Conservation (phyloP, 106 monocot genomes). For the Phalaenopsis equestris region DNA sequence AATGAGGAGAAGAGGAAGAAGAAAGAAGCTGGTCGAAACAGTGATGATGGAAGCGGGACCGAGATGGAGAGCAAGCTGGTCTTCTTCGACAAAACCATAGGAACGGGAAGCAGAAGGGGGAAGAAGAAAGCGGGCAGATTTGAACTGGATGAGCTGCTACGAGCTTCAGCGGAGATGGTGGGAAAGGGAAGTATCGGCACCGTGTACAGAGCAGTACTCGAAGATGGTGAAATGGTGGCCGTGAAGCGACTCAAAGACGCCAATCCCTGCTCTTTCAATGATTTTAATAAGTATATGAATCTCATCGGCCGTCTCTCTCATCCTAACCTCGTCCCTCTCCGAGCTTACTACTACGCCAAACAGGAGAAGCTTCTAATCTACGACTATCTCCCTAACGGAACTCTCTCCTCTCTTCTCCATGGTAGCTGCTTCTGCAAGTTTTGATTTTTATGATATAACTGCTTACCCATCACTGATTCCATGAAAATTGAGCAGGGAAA, state of each 20-base stretch:
- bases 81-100: slow-evolving; percentile 30
- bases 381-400: slow-evolving; percentile 59
- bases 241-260: slow-evolving; percentile 55
- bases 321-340: slow-evolving; percentile 43
- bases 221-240: slow-evolving; percentile 42
- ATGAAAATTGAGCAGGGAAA: slow-evolving; percentile 16
- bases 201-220: slow-evolving; percentile 57
- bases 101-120: background rate
- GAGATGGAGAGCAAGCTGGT: slow-evolving; percentile 27
- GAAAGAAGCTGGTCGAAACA: background rate
- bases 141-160: slow-evolving; percentile 51
- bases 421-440: background rate
- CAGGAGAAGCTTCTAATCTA: slow-evolving; percentile 72
- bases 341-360: slow-evolving; percentile 57
- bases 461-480: too few relatives aligned
- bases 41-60: slow-evolving; percentile 14
- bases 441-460: background rate
- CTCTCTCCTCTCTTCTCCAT: slow-evolving; percentile 34
- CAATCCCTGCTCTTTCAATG: slow-evolving; percentile 34
- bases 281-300: slow-evolving; percentile 48
- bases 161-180: slow-evolving; percentile 67
- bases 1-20: slow-evolving; percentile 1
- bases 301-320: slow-evolving; percentile 45
- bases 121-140: slow-evolving; percentile 16
- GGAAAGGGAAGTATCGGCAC: slow-evolving; percentile 60